Evolutionary conservation across 768 basidiomycete species (phyloP).

Genomic region (Tricholoma bakamatsutake): DNA sequence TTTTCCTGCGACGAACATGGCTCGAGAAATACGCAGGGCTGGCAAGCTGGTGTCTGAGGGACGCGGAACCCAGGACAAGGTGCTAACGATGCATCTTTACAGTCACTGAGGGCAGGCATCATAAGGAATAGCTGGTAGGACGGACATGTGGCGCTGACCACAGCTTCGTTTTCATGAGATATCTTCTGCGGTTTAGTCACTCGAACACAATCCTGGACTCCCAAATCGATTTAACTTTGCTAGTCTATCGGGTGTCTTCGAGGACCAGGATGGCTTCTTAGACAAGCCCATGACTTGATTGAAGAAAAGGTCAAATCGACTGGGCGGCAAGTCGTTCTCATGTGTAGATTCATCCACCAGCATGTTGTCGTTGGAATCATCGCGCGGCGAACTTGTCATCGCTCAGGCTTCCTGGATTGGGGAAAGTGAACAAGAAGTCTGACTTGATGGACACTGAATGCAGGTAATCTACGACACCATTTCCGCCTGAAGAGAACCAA

Average conservation of each 20-base stretch:
- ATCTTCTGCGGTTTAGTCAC: conserved; percentile 2
- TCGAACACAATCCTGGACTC: not conserved
- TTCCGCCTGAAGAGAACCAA: not conserved
- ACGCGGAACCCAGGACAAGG: not conserved
- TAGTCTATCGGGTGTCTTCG: not conserved
- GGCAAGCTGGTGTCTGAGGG: not conserved
- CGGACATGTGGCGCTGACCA: not conserved
- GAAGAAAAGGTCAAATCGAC: conserved; percentile 5
- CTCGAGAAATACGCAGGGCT: not conserved
- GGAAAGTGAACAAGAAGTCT: conserved; percentile 17
- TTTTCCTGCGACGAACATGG: conserved; percentile 11
- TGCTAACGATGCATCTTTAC: not conserved
- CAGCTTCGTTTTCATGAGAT: not conserved
- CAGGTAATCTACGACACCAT: not conserved
- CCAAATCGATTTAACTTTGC: conserved; percentile 2
- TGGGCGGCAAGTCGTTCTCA: conserved; percentile 2
- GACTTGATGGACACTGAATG: not conserved
- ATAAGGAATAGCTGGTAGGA: conserved; percentile 2
- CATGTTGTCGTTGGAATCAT: not conserved
- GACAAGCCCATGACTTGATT: conserved; percentile 4
- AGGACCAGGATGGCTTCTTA: not conserved
- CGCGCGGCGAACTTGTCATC: not conserved
- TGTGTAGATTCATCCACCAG: not conserved
- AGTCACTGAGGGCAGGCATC: not conserved
- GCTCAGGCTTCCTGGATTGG: conserved; percentile 9